phyloP scores from a whole-genome alignment of 495 filamentous ascomycete species.

The Tuber aestivum region DNA sequence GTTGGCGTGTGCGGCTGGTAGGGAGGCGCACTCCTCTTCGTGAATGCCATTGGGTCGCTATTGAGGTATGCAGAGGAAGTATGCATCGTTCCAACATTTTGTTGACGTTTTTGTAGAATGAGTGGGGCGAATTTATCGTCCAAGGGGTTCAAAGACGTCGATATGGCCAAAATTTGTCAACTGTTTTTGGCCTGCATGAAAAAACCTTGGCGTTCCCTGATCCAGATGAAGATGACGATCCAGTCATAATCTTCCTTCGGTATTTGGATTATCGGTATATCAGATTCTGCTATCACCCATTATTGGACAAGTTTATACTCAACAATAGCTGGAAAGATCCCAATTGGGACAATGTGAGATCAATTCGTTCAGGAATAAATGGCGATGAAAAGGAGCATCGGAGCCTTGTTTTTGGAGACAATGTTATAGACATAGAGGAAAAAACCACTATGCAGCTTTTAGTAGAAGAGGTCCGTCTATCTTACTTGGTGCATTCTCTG shows the following conservation, averaged over 20 bases:
- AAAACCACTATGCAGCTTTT: slow-evolving; percentile 77
- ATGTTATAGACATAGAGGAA: slow-evolving; percentile 83
- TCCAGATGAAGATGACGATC: slow-evolving; percentile 81
- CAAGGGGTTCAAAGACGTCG: slow-evolving; percentile 58
- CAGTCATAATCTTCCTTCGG: slow-evolving; percentile 62
- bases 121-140: slow-evolving; percentile 85
- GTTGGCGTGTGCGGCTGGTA: slow-evolving; percentile 71
- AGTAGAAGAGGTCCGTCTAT: slow-evolving; percentile 70
- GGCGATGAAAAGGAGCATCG: slow-evolving; percentile 80
- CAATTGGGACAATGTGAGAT: slow-evolving; percentile 69
- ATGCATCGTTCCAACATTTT: neutral
- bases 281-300: slow-evolving; percentile 81
- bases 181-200: slow-evolving; percentile 66
- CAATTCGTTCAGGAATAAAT: slow-evolving; percentile 76
- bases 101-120: slow-evolving; percentile 50
- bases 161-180: slow-evolving; percentile 78
- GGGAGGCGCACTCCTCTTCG: slow-evolving; percentile 61
- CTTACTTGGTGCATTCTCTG: slow-evolving; percentile 7
- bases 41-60: slow-evolving; percentile 80
- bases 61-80: slow-evolving; percentile 56
- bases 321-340: slow-evolving; percentile 91
- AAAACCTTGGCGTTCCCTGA: slow-evolving; percentile 42
- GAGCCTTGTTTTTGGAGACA: slow-evolving; percentile 78
- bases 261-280: slow-evolving; percentile 89
- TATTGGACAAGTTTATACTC: slow-evolving; percentile 79